phyloP scores from a whole-genome alignment of 148 eudicot genomes.

The Nyssa sinensis region DNA sequence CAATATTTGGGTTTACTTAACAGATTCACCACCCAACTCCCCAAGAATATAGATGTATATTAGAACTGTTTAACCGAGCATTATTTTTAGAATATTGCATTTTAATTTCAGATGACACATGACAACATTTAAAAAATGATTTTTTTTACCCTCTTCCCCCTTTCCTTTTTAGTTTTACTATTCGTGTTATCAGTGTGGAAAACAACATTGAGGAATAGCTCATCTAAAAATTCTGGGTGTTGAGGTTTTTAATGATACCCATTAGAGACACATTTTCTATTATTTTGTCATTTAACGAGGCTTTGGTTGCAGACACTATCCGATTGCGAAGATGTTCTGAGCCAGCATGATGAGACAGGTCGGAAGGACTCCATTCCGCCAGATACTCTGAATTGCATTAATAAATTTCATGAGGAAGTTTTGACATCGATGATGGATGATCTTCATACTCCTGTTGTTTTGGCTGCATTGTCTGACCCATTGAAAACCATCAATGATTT shows the following conservation, averaged over 20 bases:
- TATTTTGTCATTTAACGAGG: constrained; percentile 1
- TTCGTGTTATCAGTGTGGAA: neutral
- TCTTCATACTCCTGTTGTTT: constrained; percentile 73
- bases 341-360: constrained; percentile 41
- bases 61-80: too few species aligned
- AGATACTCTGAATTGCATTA: constrained; percentile 49
- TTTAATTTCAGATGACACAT: neutral
- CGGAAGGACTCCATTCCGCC: constrained; percentile 46
- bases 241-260: neutral
- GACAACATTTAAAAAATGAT: neutral
- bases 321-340: constrained; percentile 59
- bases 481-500: constrained; percentile 84
- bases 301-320: constrained; percentile 60
- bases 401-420: constrained; percentile 58
- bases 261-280: constrained; percentile 4
- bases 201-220: neutral
- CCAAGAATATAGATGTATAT: too few species aligned
- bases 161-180: neutral
- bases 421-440: constrained; percentile 74
- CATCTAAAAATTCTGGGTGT: neutral
- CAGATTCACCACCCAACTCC: too few species aligned
- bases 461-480: constrained; percentile 87
- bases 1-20: neutral
- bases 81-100: too few species aligned
- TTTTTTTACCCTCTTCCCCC: neutral